Evolutionary conservation across 441 rosid genomes (phyloP).

Genomic region (Jatropha podagrica): DNA sequence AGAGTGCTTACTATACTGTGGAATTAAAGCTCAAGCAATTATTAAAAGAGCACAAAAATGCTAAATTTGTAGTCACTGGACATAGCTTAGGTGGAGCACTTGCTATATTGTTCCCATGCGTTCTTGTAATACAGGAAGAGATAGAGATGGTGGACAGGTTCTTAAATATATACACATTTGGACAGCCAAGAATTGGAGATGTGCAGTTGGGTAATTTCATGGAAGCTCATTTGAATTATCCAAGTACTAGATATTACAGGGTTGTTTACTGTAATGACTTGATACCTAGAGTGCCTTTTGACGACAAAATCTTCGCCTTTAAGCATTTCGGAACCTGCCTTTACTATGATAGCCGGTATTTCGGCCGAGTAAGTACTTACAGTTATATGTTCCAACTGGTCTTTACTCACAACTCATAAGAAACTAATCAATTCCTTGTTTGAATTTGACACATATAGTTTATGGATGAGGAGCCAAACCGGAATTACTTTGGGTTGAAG

Average conservation of each 20-base stretch:
- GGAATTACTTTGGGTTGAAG: neutral
- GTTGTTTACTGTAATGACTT: conserved; percentile 71
- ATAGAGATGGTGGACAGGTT: conserved; percentile 46
- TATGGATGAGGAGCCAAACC: conserved; percentile 1
- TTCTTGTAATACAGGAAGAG: conserved; percentile 56
- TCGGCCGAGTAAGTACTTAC: neutral
- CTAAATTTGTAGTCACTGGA: conserved; percentile 31
- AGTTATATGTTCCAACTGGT: no score
- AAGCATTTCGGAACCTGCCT: conserved; percentile 76
- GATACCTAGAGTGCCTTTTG: conserved; percentile 75
- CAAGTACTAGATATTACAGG: conserved; percentile 53
- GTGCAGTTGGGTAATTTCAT: conserved; percentile 46
- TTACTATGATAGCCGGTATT: conserved; percentile 46
- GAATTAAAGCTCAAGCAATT: conserved; percentile 48
- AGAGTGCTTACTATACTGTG: conserved; percentile 57
- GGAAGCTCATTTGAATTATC: conserved; percentile 51
- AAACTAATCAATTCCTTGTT: neutral
- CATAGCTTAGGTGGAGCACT: conserved; percentile 26
- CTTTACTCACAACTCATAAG: conserved; percentile 25
- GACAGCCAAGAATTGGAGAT: conserved; percentile 29
- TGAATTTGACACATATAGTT: neutral
- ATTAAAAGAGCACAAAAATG: conserved; percentile 57
- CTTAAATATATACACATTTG: conserved; percentile 59
- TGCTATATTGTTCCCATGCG: conserved; percentile 57
- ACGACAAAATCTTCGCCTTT: conserved; percentile 55